Evolutionary conservation across 2,329 filamentous ascomycete genomes (phyloP).

Genomic region (Sporothrix inflata): DNA sequence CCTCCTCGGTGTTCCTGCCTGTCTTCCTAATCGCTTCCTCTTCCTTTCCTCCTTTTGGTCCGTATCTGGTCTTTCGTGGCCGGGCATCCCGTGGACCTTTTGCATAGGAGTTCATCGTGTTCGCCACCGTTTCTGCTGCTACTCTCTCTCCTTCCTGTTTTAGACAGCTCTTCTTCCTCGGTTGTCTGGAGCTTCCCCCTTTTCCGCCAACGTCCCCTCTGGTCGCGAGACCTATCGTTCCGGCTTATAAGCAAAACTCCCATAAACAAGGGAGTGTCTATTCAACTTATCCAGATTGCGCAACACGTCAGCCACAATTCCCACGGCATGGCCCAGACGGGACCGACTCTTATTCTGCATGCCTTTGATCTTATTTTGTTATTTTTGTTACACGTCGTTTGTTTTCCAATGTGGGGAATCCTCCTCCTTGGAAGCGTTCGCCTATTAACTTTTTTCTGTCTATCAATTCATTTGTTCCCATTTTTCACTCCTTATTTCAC

Average conservation of each 20-base stretch:
- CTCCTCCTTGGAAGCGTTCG: too few relatives aligned
- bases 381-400: background rate
- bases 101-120: background rate
- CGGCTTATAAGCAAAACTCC: background rate
- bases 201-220: background rate
- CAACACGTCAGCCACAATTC: slow-evolving; percentile 20
- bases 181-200: background rate
- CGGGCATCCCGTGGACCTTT: background rate
- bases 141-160: background rate
- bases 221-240: background rate
- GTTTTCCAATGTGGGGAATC: background rate
- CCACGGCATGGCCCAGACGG: background rate
- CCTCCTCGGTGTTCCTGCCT: background rate
- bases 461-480: background rate
- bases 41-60: background rate
- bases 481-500: background rate
- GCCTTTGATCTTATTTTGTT: background rate
- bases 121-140: background rate
- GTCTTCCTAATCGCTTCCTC: background rate
- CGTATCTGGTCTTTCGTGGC: background rate
- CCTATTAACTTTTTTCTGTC: background rate
- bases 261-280: background rate
- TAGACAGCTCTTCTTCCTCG: background rate
- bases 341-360: background rate
- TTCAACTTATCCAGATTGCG: slow-evolving; percentile 23